Evolutionary conservation across 192 early-diverging fungal genomes (phyloP).

Genomic region (Paraglomus brasilianum): DNA sequence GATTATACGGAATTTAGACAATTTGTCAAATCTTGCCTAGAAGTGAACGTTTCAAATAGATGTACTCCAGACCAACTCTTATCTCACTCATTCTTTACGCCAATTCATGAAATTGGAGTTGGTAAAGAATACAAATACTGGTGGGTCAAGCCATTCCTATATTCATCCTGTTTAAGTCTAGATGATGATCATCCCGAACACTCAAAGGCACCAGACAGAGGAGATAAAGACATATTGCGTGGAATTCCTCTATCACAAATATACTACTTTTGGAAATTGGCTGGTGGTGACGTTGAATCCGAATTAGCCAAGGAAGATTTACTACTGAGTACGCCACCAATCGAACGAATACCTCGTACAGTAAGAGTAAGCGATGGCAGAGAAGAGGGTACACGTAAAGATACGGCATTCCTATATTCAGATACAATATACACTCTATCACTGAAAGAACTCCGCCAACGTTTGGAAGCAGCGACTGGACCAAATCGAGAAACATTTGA

Average conservation of each 20-base stretch:
- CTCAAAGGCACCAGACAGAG: background rate
- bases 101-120: conserved; percentile 8
- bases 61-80: conserved; percentile 34
- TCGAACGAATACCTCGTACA: conserved; percentile 51
- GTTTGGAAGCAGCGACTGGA: conserved; percentile 42
- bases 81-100: conserved; percentile 36
- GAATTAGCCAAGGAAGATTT: conserved; percentile 50
- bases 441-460: conserved; percentile 49
- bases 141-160: conserved; percentile 40
- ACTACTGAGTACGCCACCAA: conserved; percentile 50
- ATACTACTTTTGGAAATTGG: conserved; percentile 65
- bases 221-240: conserved; percentile 31
- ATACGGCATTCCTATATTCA: conserved; percentile 50
- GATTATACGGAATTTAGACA: conserved; percentile 28
- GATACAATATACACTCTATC: conserved; percentile 46
- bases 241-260: conserved; percentile 52
- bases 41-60: conserved; percentile 32
- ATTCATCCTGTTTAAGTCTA: conserved; percentile 41
- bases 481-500: conserved; percentile 50
- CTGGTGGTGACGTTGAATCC: conserved; percentile 62
- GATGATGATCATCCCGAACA: conserved; percentile 38
- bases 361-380: conserved; percentile 41
- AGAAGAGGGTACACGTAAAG: conserved; percentile 39
- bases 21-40: conserved; percentile 33
- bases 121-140: conserved; percentile 13